Percentiles rank a stretch among this genome's conserved stretches.
Conservation (phyloP, 176 grass and related monocot genomes). For the Rhynchospora tenuis region DNA sequence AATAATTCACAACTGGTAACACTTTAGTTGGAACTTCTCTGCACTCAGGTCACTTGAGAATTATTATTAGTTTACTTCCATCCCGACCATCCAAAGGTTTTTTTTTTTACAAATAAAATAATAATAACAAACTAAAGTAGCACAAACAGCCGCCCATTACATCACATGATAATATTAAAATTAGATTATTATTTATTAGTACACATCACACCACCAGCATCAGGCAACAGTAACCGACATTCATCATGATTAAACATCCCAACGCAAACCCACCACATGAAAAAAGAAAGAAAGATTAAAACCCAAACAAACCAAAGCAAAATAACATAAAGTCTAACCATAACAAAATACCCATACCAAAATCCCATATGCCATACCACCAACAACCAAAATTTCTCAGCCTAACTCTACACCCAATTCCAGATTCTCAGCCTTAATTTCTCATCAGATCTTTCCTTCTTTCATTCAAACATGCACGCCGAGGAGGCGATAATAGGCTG, state of each 20-base stretch:
- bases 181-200: not conserved
- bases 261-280: not conserved
- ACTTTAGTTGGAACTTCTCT: no score
- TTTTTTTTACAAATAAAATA: no score
- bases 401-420: not conserved
- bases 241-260: not conserved
- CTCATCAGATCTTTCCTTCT: not conserved
- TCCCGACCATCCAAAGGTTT: no score
- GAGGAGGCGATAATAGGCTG: constrained; percentile 46
- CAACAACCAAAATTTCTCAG: not conserved
- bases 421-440: not conserved
- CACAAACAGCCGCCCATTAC: not conserved
- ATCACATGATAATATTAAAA: not conserved
- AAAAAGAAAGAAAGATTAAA: not conserved
- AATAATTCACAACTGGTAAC: no score
- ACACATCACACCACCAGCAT: constrained; percentile 1
- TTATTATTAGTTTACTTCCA: no score
- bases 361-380: not conserved
- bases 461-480: constrained; percentile 38
- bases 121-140: not conserved
- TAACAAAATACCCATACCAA: not conserved
- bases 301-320: not conserved
- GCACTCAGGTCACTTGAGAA: no score
- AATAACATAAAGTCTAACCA: not conserved
- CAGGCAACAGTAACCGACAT: not conserved